Percentiles rank a stretch among this genome's conserved stretches.
Evolutionary conservation across 192 early-diverging fungal species (phyloP).

Genomic region (Coemansia sp.): DNA sequence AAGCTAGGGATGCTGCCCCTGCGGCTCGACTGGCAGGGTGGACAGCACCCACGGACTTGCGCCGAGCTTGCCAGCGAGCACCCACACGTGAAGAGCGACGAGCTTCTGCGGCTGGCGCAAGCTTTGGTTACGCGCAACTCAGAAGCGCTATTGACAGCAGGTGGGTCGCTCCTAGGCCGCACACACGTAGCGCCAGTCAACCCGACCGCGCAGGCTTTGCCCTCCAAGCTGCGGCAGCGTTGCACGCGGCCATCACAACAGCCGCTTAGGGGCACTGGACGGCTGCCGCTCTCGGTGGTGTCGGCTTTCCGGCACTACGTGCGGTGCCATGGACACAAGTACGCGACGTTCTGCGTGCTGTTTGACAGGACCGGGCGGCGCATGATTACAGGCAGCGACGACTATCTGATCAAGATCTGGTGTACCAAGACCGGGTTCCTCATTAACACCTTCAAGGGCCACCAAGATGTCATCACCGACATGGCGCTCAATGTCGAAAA

Average conservation of each 20-base stretch:
- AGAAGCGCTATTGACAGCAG: slow-evolving; percentile 31
- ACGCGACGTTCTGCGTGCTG: slow-evolving; percentile 69
- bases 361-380: slow-evolving; percentile 75
- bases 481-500: slow-evolving; percentile 77
- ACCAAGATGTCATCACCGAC: slow-evolving; percentile 72
- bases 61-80: slow-evolving; percentile 60
- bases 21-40: slow-evolving; percentile 73
- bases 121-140: slow-evolving; percentile 25
- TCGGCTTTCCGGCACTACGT: slow-evolving; percentile 56
- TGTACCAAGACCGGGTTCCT: slow-evolving; percentile 74
- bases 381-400: slow-evolving; percentile 85
- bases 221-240: neutral
- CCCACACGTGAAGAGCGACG: slow-evolving; percentile 21
- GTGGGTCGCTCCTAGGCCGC: slow-evolving; percentile 38
- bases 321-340: slow-evolving; percentile 72
- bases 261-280: neutral
- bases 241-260: neutral
- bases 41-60: slow-evolving; percentile 53
- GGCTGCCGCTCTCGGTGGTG: slow-evolving; percentile 15
- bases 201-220: slow-evolving; percentile 13
- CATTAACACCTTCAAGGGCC: slow-evolving; percentile 81
- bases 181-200: slow-evolving; percentile 28
- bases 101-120: slow-evolving; percentile 39
- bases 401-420: slow-evolving; percentile 85
- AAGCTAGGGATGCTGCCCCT: slow-evolving; percentile 62